Evolutionary conservation across 441 rosid genomes (phyloP), one percentile per base, ranked within the genome.

Genomic region (Populus hybrid): DNA sequence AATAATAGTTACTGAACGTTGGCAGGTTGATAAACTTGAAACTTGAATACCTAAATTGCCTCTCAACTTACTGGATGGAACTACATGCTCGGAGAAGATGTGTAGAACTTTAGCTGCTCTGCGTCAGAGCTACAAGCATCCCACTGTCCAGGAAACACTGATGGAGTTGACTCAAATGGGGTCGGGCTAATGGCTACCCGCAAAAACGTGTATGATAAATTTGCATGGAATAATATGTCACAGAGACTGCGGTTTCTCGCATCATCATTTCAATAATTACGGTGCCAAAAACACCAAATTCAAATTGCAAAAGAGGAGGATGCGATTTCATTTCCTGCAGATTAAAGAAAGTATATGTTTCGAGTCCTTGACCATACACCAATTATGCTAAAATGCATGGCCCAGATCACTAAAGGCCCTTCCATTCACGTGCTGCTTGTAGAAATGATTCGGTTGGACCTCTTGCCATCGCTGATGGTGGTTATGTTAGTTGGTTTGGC

Each of bases 401-500:
- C 57, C 78, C 65, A 75, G 12, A 67, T 42, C 71, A 75, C 40
- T 46, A 67, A 75, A 67, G n/a, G 57, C 5, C 5, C 4, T 6
- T 35, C 40, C 50, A 4, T 34, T 59, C 76, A 64, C 23, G 57
- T 14, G 1, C 14, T n/a, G 24, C 14, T 74, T 30, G 40, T 38
- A 9, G 24, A 10, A 24, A 63, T 34, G 19, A 63, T 14, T 63
- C 40, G 7, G 6, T n/a, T 30, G 34, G 34, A 14, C 61, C 32
- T 70, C 36, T 61, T 28, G 19, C 74, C 46, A 34, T 36, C 9
- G 19, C 46, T 38, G 21, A 18, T 64, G 77, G 77, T 72, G 76
- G 80, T 78, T 78, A 71, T 34, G 71, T 66, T 65, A 73, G 80
- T 71, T 78, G 35, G 35, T 72, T 3, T 14, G 76, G 63, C 46